Percentiles rank a stretch among this genome's conserved stretches.
phyloP scores from a whole-genome alignment of 371 early-diverging fungal genomes.

The Coemansia sp. region DNA sequence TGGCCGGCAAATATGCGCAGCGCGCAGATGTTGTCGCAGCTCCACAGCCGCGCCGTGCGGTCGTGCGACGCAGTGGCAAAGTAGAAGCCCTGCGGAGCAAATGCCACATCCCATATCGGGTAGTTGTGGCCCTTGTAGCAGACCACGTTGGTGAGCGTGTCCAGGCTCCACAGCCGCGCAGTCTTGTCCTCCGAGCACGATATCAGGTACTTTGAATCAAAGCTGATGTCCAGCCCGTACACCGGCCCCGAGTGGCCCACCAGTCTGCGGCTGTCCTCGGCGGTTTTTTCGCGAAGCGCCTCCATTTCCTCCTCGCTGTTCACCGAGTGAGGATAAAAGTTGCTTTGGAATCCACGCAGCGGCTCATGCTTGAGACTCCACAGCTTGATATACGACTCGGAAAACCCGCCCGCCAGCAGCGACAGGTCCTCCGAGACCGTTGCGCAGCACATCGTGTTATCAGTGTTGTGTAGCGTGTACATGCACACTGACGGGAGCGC shows the following conservation, averaged over 20 bases:
- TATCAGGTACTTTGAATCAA: constrained; percentile 85
- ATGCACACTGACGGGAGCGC: constrained; percentile 93
- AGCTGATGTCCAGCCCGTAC: constrained; percentile 88
- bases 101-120: constrained; percentile 96
- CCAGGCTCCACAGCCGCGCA: constrained; percentile 95
- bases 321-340: constrained; percentile 59
- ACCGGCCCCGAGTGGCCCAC: constrained; percentile 98
- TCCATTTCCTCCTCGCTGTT: constrained; percentile 59
- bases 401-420: constrained; percentile 82
- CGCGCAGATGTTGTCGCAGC: constrained; percentile 92
- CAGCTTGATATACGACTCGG: constrained; percentile 86
- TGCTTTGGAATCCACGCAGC: constrained; percentile 60
- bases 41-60: constrained; percentile 96
- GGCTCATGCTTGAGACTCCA: constrained; percentile 81
- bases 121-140: constrained; percentile 97
- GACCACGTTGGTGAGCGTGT: constrained; percentile 86
- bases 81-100: constrained; percentile 90
- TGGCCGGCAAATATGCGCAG: constrained; percentile 98
- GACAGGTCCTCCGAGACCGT: constrained; percentile 75
- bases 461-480: constrained; percentile 98
- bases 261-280: constrained; percentile 61
- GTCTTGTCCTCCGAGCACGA: constrained; percentile 97
- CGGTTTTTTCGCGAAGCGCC: constrained; percentile 50
- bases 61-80: constrained; percentile 98
- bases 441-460: constrained; percentile 76